Base-by-base conservation (phyloP, 352 stramenopile genomes). In the Phytopythium montanum region DNA sequence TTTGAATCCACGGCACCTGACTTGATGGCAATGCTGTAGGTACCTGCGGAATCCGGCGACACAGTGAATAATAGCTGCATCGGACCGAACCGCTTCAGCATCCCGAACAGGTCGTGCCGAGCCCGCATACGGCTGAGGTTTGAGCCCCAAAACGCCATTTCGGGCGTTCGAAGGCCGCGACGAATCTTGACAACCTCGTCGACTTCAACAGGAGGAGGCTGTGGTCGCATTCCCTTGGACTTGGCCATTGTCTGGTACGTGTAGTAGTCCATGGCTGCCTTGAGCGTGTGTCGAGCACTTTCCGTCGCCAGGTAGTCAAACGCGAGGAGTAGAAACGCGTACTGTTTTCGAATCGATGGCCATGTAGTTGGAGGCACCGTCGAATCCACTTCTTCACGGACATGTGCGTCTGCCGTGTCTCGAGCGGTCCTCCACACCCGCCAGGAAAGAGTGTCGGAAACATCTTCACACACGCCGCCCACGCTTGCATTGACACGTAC, bases 61-160 rank as follows among this genome's bases (percentile, higher is more conserved):
- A 71, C 36, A 0, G 60, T 73, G 23, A 76, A 67, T 49, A 73
- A 68, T 0, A 68, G 3, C 2, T 73, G 69, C 0, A 72, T 18
- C 7, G 62, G 56, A 0, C 69, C 65, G 29, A 73, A 69, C 9
- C 65, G 49, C 16, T 66, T 63, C 0, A 72, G n/a, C 23, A 70
- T 60, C 0, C 62, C 65, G 21, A 73, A 76, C 0, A 76, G 16
- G 59, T 70, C 59, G 5, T 59, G 51, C 0, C 65, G 51, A 1
- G 56, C 68, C 18, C 56, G 48, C 34, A 64, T 63, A 0, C 60
- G 44, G 13, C 56, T 34, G 13, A 46, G 21, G 26, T 73, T 72
- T 0, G 65, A 76, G 0, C 62, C 69, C 12, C 64, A 67, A 29
- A 65, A 67, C 0, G 56, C 57, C 1, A 61, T 51, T 28, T 67